Evolutionary conservation across 2,329 filamentous ascomycete genomes (phyloP).

Genomic region (Aspergillus floridensis): DNA sequence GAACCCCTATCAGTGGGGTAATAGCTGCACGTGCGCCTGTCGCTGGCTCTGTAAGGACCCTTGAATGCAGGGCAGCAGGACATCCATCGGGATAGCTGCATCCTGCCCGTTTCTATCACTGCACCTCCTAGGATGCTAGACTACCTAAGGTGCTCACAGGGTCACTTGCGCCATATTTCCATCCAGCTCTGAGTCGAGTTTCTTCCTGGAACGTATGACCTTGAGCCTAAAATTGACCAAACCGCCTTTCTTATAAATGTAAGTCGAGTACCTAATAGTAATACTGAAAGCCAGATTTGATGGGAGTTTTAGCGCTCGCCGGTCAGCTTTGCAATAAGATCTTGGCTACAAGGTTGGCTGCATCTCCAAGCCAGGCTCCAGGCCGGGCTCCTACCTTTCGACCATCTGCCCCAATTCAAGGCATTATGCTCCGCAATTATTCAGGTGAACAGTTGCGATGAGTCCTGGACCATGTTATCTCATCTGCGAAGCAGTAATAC

Average conservation of each 20-base stretch:
- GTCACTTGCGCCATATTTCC: background rate
- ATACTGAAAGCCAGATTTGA: background rate
- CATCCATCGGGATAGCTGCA: background rate
- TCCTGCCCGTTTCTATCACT: background rate
- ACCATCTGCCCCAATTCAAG: background rate
- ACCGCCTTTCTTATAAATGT: background rate
- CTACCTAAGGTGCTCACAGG: background rate
- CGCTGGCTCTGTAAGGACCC: conserved; percentile 1
- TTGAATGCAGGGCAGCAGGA: background rate
- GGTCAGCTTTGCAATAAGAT: background rate
- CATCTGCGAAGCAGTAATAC: too few relatives aligned
- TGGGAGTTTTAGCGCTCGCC: background rate
- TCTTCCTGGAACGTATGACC: background rate
- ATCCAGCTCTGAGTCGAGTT: background rate
- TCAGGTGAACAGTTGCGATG: background rate
- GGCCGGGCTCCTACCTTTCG: background rate
- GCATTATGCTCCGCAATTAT: background rate
- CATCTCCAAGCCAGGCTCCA: background rate
- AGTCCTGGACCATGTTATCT: too few relatives aligned
- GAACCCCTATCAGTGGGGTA: background rate
- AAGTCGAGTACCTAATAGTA: background rate
- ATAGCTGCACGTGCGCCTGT: background rate
- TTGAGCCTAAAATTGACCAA: background rate
- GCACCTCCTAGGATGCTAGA: too few relatives aligned
- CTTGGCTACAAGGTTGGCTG: background rate